Percentiles rank a stretch among this genome's conserved stretches.
Evolutionary conservation across 352 stramenopile genomes (phyloP).

Genomic region (Phytopythium mirpurense): DNA sequence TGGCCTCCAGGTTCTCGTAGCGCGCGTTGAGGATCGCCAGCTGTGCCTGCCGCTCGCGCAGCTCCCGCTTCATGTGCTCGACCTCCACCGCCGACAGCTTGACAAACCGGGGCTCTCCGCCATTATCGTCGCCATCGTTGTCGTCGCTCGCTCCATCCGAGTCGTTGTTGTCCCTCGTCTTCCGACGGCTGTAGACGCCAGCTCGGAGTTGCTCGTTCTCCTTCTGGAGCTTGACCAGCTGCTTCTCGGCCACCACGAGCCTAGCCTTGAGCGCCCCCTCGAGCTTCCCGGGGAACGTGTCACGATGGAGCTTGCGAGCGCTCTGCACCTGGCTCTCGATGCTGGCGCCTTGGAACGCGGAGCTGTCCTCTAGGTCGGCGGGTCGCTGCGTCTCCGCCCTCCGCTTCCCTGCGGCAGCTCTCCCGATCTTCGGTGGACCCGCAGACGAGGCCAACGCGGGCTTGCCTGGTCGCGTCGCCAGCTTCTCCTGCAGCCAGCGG

Average conservation of each 20-base stretch:
- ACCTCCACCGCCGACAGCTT: slow-evolving; percentile 22
- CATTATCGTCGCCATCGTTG: slow-evolving; percentile 14
- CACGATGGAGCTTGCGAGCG: slow-evolving; percentile 42
- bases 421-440: slow-evolving; percentile 8
- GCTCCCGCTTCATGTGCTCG: slow-evolving; percentile 62
- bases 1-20: slow-evolving; percentile 87
- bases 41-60: slow-evolving; percentile 79
- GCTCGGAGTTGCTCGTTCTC: slow-evolving; percentile 61
- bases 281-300: slow-evolving; percentile 48
- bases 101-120: slow-evolving; percentile 6
- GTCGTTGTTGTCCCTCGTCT: slow-evolving; percentile 28
- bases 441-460: neutral
- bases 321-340: slow-evolving; percentile 38
- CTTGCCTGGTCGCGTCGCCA: slow-evolving; percentile 16
- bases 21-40: slow-evolving; percentile 81
- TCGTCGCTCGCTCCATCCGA: slow-evolving; percentile 22
- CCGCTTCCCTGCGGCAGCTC: slow-evolving; percentile 14
- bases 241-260: slow-evolving; percentile 62
- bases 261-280: slow-evolving; percentile 70
- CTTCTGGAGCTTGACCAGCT: slow-evolving; percentile 56
- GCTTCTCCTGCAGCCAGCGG: slow-evolving; percentile 52
- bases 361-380: neutral
- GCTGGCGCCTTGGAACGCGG: slow-evolving; percentile 22
- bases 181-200: slow-evolving; percentile 8
- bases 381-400: neutral